Base-by-base conservation (phyloP, 805 yeast genomes). In the Pichia sporocuriosa region DNA sequence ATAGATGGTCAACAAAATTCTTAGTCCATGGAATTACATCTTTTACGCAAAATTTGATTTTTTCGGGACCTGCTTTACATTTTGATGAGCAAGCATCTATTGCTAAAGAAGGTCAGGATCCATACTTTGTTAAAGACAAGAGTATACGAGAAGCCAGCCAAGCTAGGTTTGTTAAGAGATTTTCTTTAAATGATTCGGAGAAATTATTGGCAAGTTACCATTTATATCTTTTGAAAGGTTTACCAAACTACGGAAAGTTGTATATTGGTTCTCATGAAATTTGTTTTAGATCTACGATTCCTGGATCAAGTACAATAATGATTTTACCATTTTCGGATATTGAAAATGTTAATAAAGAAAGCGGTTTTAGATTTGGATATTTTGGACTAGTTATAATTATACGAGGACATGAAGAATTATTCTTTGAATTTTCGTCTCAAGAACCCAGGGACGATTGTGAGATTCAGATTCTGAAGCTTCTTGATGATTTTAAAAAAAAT, bases 211-310 rank as follows among this genome's bases (percentile, higher is more conserved):
- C 95, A 0, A 70, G 86, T 1, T 90, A 86, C 54, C 81, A 75
- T 53, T 70, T 81, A 1, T 79, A 84, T 60, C 55, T 87, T 15
- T 80, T 76, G 48, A 73, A 84, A 49, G 74, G 83, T 11, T 63
- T 86, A 16, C 96, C 96, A 1, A 66, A 79, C 1, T 88, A 85
- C 61, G 97, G 97, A 1, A 84, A 85, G 52, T 54, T 89, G 2
- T 87, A 87, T 57, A 52, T 90, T 11, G 85, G 95, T 0, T 66
- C 72, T 16, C 69, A 69, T 24, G 75, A 73, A 42, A 56, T 90
- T n/a, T 89, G 95, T 48, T 90, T 84, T 62, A 68, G 93, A 46
- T 81, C 95, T 28, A 65, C 86, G 28, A 54, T 86, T 4, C 94
- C 94, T 0, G 93, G 94, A 0, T 70, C 83, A 0, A 72, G 75